A percentile compares a stretch with the other conserved stretches of the same genome.
These are phyloP conservation scores for Quambalaria eucalypti DNA, from an alignment of 1,284 basidiomycete genomes.

Conservation along the genomic window DNA sequence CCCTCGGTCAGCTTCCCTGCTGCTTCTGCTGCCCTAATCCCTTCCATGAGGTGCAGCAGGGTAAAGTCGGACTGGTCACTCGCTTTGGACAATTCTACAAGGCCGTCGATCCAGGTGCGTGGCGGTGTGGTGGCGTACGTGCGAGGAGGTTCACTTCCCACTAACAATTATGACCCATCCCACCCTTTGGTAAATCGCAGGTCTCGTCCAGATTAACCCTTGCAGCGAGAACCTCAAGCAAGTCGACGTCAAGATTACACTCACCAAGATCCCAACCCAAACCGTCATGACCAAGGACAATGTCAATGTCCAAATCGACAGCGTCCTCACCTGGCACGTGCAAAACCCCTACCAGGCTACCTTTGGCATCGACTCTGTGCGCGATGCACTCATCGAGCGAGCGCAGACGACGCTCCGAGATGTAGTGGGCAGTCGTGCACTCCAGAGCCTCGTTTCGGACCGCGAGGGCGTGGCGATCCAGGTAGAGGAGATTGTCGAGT, in stretches of 20 bases:
- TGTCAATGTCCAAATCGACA: constrained; percentile 76
- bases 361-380: constrained; percentile 81
- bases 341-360: constrained; percentile 58
- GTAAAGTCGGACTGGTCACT: constrained; percentile 76
- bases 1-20: constrained; percentile 64
- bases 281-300: constrained; percentile 63
- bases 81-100: constrained; percentile 85
- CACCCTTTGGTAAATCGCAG: too few relatives aligned
- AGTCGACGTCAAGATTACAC: constrained; percentile 86
- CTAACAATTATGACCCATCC: too few relatives aligned
- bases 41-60: constrained; percentile 66
- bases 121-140: too few relatives aligned
- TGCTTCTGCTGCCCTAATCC: constrained; percentile 60
- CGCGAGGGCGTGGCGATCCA: constrained; percentile 92
- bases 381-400: constrained; percentile 69
- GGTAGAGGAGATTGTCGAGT: constrained; percentile 77
- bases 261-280: constrained; percentile 74
- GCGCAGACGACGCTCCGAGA: constrained; percentile 91
- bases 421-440: constrained; percentile 73
- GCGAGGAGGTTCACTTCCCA: too few relatives aligned
- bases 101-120: constrained; percentile 82
- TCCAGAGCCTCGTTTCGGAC: constrained; percentile 58
- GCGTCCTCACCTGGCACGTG: constrained; percentile 76
- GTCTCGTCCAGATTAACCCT: constrained; percentile 81
- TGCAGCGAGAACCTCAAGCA: constrained; percentile 63